Evolutionary conservation across 2,329 filamentous ascomycete species (phyloP).

Genomic region (Pestalotiopsis sp.): DNA sequence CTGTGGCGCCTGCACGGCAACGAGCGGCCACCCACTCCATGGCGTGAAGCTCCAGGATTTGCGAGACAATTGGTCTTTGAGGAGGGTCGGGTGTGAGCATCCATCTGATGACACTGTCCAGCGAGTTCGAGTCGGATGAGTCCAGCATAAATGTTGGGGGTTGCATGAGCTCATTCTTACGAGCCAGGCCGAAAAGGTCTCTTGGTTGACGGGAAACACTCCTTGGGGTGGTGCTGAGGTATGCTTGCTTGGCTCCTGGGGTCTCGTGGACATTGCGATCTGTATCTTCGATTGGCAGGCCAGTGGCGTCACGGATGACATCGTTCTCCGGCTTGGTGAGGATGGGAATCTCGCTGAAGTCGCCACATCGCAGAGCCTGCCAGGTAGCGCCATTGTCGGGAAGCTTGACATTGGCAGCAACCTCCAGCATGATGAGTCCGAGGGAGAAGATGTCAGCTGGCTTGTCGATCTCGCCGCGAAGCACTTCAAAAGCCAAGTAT

Average conservation of each 20-base stretch:
- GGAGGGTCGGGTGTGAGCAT: constrained; percentile 82
- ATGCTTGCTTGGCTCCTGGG: constrained; percentile 22
- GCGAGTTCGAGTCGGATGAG: constrained; percentile 68
- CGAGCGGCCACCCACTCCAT: constrained; percentile 79
- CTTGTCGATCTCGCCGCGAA: constrained; percentile 84
- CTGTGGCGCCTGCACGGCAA: constrained; percentile 84
- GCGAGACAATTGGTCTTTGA: constrained; percentile 72
- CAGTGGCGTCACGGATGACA: constrained; percentile 74
- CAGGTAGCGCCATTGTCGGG: constrained; percentile 92
- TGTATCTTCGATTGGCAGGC: constrained; percentile 60
- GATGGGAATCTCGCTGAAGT: constrained; percentile 85
- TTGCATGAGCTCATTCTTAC: constrained; percentile 54
- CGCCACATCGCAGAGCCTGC: constrained; percentile 86
- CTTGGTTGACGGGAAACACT: constrained; percentile 33
- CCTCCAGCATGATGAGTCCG: constrained; percentile 92
- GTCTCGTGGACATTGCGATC: constrained; percentile 38
- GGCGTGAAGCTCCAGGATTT: constrained; percentile 74
- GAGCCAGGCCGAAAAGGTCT: constrained; percentile 49
- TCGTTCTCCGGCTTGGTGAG: constrained; percentile 78
- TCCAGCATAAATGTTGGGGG: constrained; percentile 92
- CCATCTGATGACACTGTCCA: constrained; percentile 83
- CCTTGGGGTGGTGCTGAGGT: constrained; percentile 29
- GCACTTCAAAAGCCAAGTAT: constrained; percentile 93
- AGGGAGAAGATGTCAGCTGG: constrained; percentile 93
- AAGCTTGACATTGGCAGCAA: constrained; percentile 89